Evolutionary conservation across 2,329 filamentous ascomycete genomes (phyloP).

Genomic region (Exophiala xenobiotica): DNA sequence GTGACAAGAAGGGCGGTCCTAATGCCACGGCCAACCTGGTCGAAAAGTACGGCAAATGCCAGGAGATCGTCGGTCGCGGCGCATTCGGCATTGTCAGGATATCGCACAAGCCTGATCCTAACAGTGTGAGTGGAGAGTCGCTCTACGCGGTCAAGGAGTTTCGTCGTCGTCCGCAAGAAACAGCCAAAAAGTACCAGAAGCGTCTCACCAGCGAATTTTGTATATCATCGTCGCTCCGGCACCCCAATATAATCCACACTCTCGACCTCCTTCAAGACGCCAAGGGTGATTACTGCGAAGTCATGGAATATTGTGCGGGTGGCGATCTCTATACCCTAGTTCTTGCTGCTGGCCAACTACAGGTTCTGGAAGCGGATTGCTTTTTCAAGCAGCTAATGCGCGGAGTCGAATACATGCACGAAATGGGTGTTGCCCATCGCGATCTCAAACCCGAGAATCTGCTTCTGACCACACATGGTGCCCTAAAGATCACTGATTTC

Average conservation of each 20-base stretch:
- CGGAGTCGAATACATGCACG: conserved; percentile 97
- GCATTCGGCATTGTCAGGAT: conserved; percentile 97
- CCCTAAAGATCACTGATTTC: conserved; percentile 96
- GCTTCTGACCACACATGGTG: conserved; percentile 85
- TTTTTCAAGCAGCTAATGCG: conserved; percentile 99
- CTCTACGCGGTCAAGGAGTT: conserved; percentile 98
- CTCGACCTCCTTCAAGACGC: conserved; percentile 92
- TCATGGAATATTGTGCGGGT: conserved; percentile 98
- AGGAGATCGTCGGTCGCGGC: conserved; percentile 92
- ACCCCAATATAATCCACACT: conserved; percentile 97
- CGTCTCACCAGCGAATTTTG: conserved; percentile 96
- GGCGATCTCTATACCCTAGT: conserved; percentile 94
- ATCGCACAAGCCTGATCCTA: conserved; percentile 89
- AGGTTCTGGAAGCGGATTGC: conserved; percentile 90
- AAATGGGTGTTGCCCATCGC: conserved; percentile 97
- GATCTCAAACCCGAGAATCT: conserved; percentile 97
- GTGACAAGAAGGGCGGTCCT: conserved; percentile 74
- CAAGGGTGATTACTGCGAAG: conserved; percentile 97
- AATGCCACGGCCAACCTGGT: conserved; percentile 76
- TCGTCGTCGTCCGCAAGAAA: conserved; percentile 88
- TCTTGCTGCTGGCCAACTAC: conserved; percentile 84
- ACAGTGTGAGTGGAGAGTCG: conserved; percentile 74
- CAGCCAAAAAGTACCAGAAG: conserved; percentile 96
- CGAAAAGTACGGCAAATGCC: conserved; percentile 97
- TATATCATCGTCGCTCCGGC: conserved; percentile 92